Conservation (phyloP, 176 grass and related monocot species). For the Oryza coarctata region DNA sequence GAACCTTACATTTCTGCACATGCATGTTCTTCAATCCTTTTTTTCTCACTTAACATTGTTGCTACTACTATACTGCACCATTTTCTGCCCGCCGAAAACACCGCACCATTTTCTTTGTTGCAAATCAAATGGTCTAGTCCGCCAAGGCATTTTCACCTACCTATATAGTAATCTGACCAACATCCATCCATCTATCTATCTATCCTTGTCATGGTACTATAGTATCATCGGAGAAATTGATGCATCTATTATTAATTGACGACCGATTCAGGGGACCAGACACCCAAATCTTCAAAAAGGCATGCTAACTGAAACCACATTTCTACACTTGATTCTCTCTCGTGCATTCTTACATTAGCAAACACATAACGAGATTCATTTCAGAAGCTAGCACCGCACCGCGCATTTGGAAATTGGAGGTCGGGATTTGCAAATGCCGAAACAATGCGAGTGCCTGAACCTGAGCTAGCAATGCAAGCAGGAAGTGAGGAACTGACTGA, state of each 20-base stretch:
- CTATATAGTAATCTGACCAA: background rate
- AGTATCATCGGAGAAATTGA: background rate
- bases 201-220: background rate
- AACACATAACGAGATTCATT: background rate
- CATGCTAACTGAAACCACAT: background rate
- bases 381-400: background rate
- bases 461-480: background rate
- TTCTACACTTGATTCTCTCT: background rate
- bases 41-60: too few relatives aligned
- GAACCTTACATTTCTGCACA: too few relatives aligned
- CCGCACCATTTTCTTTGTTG: too few relatives aligned
- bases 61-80: too few relatives aligned
- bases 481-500: conserved; percentile 9
- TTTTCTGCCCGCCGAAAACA: too few relatives aligned
- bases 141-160: background rate
- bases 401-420: background rate
- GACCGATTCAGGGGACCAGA: background rate
- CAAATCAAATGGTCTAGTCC: too few relatives aligned
- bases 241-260: background rate
- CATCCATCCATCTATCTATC: background rate
- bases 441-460: background rate
- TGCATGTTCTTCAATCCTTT: too few relatives aligned
- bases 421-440: too few relatives aligned
- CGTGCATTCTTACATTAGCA: background rate
- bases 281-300: background rate